Percentiles rank a stretch among this genome's conserved stretches.
These are phyloP conservation scores for Hypsizygus marmoreus DNA, from an alignment of 768 basidiomycete genomes.

Conservation along the genomic window DNA sequence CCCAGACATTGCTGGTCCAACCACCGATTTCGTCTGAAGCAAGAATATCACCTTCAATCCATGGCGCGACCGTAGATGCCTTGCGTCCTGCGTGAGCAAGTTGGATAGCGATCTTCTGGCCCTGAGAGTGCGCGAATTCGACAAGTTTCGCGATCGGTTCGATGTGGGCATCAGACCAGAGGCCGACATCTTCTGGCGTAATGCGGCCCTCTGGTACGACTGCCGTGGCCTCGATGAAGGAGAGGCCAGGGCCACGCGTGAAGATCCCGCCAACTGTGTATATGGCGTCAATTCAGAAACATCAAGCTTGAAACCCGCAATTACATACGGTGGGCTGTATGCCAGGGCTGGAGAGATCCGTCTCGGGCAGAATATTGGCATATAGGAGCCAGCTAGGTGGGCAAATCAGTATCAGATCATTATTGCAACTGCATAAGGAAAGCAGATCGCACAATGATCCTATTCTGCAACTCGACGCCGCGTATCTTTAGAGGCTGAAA, in stretches of 20 bases:
- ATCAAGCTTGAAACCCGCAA: conserved; percentile 24
- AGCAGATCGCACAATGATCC: conserved; percentile 43
- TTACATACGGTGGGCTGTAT: conserved; percentile 59
- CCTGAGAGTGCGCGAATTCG: conserved; percentile 73
- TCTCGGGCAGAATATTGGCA: conserved; percentile 63
- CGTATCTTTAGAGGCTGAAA: conserved; percentile 41
- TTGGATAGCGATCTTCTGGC: conserved; percentile 72
- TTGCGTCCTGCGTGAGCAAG: conserved; percentile 81
- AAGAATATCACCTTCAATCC: conserved; percentile 42
- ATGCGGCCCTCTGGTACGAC: conserved; percentile 66
- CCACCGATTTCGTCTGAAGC: conserved; percentile 46
- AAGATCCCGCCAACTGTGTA: conserved; percentile 54
- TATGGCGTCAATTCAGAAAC: conserved; percentile 6
- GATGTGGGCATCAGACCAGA: conserved; percentile 66
- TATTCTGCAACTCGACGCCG: conserved; percentile 51
- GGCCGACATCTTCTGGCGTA: conserved; percentile 61
- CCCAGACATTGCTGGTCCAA: conserved; percentile 57
- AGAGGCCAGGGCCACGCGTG: conserved; percentile 54
- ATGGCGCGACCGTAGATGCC: conserved; percentile 63
- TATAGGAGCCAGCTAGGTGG: conserved; percentile 57
- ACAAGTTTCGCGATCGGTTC: conserved; percentile 49
- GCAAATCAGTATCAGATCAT: no score
- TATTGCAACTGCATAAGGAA: no score
- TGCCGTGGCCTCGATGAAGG: conserved; percentile 68
- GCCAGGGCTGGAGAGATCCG: conserved; percentile 57